A percentile compares a stretch with the other conserved stretches of the same genome.
phyloP scores from a whole-genome alignment of 2,329 filamentous ascomycete genomes.

The Penicillium sp. region DNA sequence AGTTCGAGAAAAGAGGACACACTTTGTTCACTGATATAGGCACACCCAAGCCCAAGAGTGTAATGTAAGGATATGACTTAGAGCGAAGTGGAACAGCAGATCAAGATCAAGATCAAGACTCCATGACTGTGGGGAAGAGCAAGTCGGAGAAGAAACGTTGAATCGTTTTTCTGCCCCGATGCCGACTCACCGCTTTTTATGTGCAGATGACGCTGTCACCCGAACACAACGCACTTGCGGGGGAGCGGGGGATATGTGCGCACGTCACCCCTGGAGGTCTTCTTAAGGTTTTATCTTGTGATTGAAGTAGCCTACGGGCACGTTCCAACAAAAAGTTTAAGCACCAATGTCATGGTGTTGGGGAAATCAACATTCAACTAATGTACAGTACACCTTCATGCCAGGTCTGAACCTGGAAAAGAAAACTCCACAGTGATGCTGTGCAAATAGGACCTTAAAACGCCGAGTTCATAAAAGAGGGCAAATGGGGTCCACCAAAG shows the following conservation, averaged over 20 bases:
- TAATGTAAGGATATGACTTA: not conserved
- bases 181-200: slow-evolving; percentile 29
- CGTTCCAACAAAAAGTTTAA: slow-evolving; percentile 12
- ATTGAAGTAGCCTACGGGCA: not conserved
- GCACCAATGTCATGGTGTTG: slow-evolving; percentile 13
- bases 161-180: slow-evolving; percentile 23
- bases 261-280: not conserved
- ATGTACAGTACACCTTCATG: slow-evolving; percentile 41
- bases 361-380: slow-evolving; percentile 29
- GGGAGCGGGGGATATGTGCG: not conserved
- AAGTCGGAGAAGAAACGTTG: slow-evolving; percentile 18
- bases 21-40: not conserved
- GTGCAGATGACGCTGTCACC: slow-evolving; percentile 25
- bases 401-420: slow-evolving; percentile 25
- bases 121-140: slow-evolving; percentile 12
- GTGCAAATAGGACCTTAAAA: slow-evolving; percentile 22
- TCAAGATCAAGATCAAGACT: slow-evolving; percentile 4
- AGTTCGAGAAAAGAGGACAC: not conserved
- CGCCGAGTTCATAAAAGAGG: slow-evolving; percentile 19
- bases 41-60: not conserved
- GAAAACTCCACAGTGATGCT: slow-evolving; percentile 27
- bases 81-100: slow-evolving; percentile 1
- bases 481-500: slow-evolving; percentile 15
- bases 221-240: not conserved
- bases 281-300: not conserved